Evolutionary conservation across 805 yeast genomes (phyloP).

Genomic region (Spencermartinsiella europaea): DNA sequence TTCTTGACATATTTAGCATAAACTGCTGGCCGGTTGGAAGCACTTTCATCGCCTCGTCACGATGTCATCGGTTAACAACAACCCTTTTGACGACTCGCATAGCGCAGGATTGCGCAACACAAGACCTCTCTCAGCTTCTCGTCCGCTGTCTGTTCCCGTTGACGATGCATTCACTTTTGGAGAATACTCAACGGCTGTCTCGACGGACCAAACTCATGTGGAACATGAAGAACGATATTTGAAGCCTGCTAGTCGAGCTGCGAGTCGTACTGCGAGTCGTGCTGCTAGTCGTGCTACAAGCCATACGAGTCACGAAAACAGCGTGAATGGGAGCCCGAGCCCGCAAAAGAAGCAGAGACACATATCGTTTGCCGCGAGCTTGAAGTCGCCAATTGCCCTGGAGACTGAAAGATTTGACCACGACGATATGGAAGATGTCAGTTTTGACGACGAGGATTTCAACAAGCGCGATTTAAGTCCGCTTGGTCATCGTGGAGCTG

Average conservation of each 20-base stretch:
- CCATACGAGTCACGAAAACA: too few species aligned
- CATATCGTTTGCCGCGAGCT: conserved; percentile 11
- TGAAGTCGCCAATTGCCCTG: background rate
- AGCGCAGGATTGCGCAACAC: too few species aligned
- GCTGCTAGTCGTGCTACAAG: too few species aligned
- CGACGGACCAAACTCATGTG: conserved; percentile 6
- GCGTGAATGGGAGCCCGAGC: too few species aligned
- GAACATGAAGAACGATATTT: conserved; percentile 1
- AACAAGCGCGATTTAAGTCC: background rate
- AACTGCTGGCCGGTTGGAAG: too few species aligned
- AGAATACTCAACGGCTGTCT: conserved; percentile 4
- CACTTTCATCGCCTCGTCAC: too few species aligned
- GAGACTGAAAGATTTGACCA: background rate
- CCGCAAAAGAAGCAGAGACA: conserved; percentile 8
- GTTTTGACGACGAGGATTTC: background rate
- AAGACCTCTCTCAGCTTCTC: too few species aligned
- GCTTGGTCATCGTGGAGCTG: too few species aligned
- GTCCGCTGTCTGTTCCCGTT: conserved; percentile 18
- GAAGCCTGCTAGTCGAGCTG: conserved; percentile 7
- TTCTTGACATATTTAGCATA: too few species aligned
- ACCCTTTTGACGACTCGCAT: background rate
- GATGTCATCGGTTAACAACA: too few species aligned
- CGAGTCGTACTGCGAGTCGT: too few species aligned
- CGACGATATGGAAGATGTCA: conserved; percentile 2
- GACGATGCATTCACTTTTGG: conserved; percentile 20